Conservation (phyloP, 2,329 filamentous ascomycete genomes). For the Dactylellina cionopaga region DNA sequence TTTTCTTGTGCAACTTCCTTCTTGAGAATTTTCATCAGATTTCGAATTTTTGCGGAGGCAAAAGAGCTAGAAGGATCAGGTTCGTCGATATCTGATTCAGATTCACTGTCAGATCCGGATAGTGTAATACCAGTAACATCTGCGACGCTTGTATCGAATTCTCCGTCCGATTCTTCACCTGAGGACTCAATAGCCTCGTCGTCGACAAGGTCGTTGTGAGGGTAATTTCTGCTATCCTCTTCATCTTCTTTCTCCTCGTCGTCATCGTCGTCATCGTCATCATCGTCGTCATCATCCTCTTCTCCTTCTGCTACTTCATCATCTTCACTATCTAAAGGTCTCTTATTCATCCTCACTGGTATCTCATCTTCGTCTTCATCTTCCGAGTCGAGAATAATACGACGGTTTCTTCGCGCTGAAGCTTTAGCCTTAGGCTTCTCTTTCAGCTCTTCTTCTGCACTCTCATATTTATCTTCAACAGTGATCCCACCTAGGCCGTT, state of each 20-base stretch:
- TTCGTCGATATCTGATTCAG: slow-evolving; percentile 58
- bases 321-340: slow-evolving; percentile 59
- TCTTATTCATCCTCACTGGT: slow-evolving; percentile 58
- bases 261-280: slow-evolving; percentile 57
- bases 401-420: slow-evolving; percentile 60
- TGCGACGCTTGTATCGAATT: slow-evolving; percentile 22
- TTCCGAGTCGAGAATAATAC: slow-evolving; percentile 66
- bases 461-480: slow-evolving; percentile 60
- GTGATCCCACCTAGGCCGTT: slow-evolving; percentile 57
- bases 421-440: slow-evolving; percentile 56
- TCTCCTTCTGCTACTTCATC: slow-evolving; percentile 58
- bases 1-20: slow-evolving; percentile 77
- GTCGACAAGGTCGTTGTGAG: slow-evolving; percentile 44
- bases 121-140: slow-evolving; percentile 39
- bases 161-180: slow-evolving; percentile 48
- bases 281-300: slow-evolving; percentile 58
- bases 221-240: slow-evolving; percentile 15
- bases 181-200: slow-evolving; percentile 54
- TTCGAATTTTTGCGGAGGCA: slow-evolving; percentile 89
- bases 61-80: slow-evolving; percentile 63
- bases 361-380: slow-evolving; percentile 63
- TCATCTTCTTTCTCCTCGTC: slow-evolving; percentile 59
- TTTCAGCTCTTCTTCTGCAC: slow-evolving; percentile 58
- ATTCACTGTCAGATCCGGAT: slow-evolving; percentile 52
- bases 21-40: slow-evolving; percentile 81